A percentile compares a stretch with the other conserved stretches of the same genome.
phyloP scores from a whole-genome alignment of 768 basidiomycete species.

The Holtermanniella nyarrowii region DNA sequence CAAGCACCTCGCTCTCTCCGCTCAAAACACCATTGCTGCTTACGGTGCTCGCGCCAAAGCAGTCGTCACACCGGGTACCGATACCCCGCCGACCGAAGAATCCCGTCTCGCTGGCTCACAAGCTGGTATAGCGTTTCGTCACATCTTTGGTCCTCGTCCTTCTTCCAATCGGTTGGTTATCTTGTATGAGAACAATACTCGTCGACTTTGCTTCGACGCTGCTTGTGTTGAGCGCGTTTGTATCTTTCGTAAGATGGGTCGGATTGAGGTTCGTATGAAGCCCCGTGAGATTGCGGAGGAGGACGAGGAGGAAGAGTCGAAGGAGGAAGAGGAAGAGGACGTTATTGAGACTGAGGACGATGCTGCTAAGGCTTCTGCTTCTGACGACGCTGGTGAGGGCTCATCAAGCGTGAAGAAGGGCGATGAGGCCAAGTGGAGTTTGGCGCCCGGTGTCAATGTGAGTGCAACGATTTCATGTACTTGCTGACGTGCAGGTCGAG shows the following conservation, averaged over 20 bases:
- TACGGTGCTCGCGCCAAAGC: conserved; percentile 5
- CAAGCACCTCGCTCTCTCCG: conserved; percentile 3
- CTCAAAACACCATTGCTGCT: conserved; percentile 10
- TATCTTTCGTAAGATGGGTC: conserved; percentile 69
- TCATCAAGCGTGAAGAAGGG: conserved; percentile 2
- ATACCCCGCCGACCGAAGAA: not conserved
- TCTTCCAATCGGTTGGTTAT: conserved; percentile 60
- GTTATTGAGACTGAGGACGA: conserved; percentile 5
- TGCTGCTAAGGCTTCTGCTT: not conserved
- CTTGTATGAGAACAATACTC: conserved; percentile 79
- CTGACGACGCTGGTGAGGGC: conserved; percentile 8
- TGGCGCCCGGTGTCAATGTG: conserved; percentile 36
- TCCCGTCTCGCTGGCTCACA: conserved; percentile 8
- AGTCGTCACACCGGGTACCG: not conserved
- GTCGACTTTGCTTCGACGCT: conserved; percentile 79
- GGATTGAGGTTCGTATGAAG: conserved; percentile 68
- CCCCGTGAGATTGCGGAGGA: not conserved
- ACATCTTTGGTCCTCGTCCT: conserved; percentile 8
- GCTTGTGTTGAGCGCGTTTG: conserved; percentile 71
- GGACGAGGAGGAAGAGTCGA: conserved; percentile 1
- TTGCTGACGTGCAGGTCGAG: conserved; percentile 27
- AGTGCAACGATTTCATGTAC: conserved; percentile 12
- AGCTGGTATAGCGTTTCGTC: conserved; percentile 5
- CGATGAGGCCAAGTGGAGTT: conserved; percentile 5
- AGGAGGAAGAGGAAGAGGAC: conserved; percentile 6